Percentiles rank a stretch among this genome's conserved stretches.
Evolutionary conservation across 1,139 yeast genomes (phyloP).

Genomic region (Pichia sp.): DNA sequence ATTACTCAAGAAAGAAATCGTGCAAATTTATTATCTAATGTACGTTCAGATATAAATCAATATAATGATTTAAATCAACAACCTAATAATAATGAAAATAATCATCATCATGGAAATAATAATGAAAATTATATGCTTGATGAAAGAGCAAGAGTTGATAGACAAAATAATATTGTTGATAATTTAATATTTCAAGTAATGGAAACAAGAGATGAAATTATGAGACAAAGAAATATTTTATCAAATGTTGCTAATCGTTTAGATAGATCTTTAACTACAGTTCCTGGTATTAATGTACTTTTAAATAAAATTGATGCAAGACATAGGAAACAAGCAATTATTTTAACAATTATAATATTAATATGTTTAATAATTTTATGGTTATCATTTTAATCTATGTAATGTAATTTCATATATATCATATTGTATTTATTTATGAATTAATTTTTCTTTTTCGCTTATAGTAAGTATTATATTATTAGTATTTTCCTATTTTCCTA

Average conservation of each 20-base stretch:
- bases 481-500: no score
- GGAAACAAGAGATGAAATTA: conserved; percentile 80
- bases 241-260: conserved; percentile 60
- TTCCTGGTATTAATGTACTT: conserved; percentile 80
- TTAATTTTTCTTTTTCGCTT: no score
- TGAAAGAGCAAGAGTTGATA: conserved; percentile 69
- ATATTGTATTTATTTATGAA: no score
- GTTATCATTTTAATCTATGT: conserved; percentile 19
- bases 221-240: conserved; percentile 61
- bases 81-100: conserved; percentile 62
- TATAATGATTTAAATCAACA: conserved; percentile 50
- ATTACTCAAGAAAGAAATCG: conserved; percentile 59
- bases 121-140: conserved; percentile 54
- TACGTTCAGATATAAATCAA: conserved; percentile 55
- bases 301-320: conserved; percentile 80
- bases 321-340: conserved; percentile 79
- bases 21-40: conserved; percentile 64
- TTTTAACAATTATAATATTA: conserved; percentile 71
- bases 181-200: conserved; percentile 74
- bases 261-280: conserved; percentile 50
- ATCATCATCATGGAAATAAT: conserved; percentile 21
- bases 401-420: no score
- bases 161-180: conserved; percentile 72
- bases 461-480: no score
- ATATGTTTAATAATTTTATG: conserved; percentile 63